Evolutionary conservation across 495 filamentous ascomycete species (phyloP).

Genomic region (Neurospora sp.): DNA sequence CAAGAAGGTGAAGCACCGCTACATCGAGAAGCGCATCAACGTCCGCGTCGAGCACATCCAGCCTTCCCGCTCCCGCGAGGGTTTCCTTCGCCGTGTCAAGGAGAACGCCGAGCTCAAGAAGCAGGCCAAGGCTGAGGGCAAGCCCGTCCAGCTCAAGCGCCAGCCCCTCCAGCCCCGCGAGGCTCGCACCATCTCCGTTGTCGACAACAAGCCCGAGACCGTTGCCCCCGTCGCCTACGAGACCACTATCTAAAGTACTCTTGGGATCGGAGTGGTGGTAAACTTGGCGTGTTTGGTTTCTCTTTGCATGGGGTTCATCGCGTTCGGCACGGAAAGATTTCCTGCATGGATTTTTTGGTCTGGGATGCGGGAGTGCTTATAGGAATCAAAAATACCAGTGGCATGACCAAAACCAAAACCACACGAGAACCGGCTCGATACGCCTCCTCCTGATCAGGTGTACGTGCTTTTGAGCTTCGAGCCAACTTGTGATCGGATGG

Average conservation of each 20-base stretch:
- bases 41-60: constrained; percentile 95
- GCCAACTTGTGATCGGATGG: background rate
- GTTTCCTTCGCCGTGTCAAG: constrained; percentile 95
- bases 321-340: constrained; percentile 29
- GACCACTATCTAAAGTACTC: constrained; percentile 77
- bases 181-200: constrained; percentile 62
- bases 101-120: constrained; percentile 83
- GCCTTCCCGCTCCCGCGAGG: constrained; percentile 85
- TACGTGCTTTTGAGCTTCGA: background rate
- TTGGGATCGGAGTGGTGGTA: constrained; percentile 15
- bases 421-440: constrained; percentile 5
- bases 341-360: constrained; percentile 26
- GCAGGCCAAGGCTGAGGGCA: constrained; percentile 82
- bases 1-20: constrained; percentile 96
- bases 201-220: constrained; percentile 78
- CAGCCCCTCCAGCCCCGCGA: constrained; percentile 72
- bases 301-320: constrained; percentile 30
- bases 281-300: constrained; percentile 24
- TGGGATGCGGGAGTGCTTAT: constrained; percentile 30
- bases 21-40: constrained; percentile 99
- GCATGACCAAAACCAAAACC: constrained; percentile 12
- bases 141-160: constrained; percentile 82
- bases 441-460: background rate
- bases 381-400: constrained; percentile 32
- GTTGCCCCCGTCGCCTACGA: constrained; percentile 89